phyloP scores from a whole-genome alignment of 306 rosid genomes.

The Echinosophora koreensis region DNA sequence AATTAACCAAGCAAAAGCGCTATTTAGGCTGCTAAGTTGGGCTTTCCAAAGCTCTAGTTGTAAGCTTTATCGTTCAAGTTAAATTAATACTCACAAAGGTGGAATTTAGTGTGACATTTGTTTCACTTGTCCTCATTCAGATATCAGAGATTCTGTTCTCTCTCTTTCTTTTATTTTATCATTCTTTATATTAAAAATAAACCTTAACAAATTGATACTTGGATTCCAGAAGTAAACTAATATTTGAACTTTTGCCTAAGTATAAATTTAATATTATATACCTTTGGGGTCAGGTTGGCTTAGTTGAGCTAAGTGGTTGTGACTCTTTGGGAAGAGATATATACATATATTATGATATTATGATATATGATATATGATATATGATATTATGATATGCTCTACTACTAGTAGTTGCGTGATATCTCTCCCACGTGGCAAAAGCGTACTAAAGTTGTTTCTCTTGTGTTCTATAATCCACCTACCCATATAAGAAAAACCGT shows the following conservation, averaged over 20 bases:
- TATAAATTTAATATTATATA: constrained; percentile 29
- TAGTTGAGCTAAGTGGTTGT: constrained; percentile 49
- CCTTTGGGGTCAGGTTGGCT: constrained; percentile 36
- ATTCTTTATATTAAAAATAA: not conserved
- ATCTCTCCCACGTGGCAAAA: constrained; percentile 66
- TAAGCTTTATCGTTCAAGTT: constrained; percentile 67
- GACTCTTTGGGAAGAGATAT: constrained; percentile 39
- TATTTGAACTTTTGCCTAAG: constrained; percentile 39
- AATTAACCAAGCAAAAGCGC: constrained; percentile 51
- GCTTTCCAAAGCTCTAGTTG: constrained; percentile 68
- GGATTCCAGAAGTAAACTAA: constrained; percentile 40
- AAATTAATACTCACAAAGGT: constrained; percentile 55
- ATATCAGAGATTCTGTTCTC: constrained; percentile 69
- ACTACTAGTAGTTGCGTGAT: constrained; percentile 45
- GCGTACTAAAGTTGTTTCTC: constrained; percentile 52
- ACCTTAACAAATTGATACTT: constrained; percentile 19
- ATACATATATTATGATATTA: too few species aligned
- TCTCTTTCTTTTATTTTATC: constrained; percentile 6
- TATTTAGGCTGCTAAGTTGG: constrained; percentile 71
- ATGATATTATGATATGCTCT: constrained; percentile 20
- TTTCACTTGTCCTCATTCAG: constrained; percentile 83
- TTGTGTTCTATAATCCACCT: constrained; percentile 52
- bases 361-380: too few species aligned
- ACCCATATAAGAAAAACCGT: constrained; percentile 44
- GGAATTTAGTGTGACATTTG: constrained; percentile 65